Percentiles rank a stretch among this genome's conserved stretches.
These are phyloP conservation scores for Ceratocystis diversiconidia DNA, from an alignment of 2,329 filamentous ascomycete species.

Conservation along the genomic window DNA sequence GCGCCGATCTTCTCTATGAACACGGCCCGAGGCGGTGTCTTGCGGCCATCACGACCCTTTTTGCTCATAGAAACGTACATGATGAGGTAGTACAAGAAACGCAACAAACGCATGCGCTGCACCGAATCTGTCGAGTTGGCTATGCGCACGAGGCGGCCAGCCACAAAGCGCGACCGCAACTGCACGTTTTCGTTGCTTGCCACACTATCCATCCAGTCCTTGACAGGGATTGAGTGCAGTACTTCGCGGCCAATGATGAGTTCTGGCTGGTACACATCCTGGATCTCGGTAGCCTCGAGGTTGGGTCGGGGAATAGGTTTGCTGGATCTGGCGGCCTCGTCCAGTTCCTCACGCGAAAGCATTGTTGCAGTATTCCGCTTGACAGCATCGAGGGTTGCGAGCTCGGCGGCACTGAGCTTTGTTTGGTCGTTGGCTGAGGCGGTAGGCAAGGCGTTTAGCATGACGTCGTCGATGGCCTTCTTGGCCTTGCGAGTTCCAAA, in stretches of 20 bases:
- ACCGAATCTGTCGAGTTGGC: conserved; percentile 40
- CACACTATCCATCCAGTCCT: conserved; percentile 59
- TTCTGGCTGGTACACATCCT: conserved; percentile 58
- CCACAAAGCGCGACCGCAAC: conserved; percentile 49
- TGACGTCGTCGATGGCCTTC: conserved; percentile 56
- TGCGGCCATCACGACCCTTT: conserved; percentile 33
- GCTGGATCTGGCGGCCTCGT: conserved; percentile 47
- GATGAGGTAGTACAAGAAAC: conserved; percentile 45
- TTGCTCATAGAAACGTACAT: conserved; percentile 37
- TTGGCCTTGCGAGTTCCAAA: conserved; percentile 80
- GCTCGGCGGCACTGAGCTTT: conserved; percentile 41
- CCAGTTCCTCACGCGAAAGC: conserved; percentile 51
- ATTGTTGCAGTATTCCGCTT: conserved; percentile 48
- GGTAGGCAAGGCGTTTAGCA: conserved; percentile 54
- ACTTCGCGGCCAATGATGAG: conserved; percentile 53
- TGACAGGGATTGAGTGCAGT: conserved; percentile 52
- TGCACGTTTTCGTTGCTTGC: conserved; percentile 42
- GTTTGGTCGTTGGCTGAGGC: conserved; percentile 29
- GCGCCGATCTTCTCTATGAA: conserved; percentile 43
- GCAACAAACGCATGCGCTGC: conserved; percentile 41
- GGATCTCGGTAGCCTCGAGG: conserved; percentile 47
- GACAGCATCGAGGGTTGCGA: conserved; percentile 50
- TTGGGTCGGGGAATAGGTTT: conserved; percentile 64
- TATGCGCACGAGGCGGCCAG: conserved; percentile 42
- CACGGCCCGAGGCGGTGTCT: conserved; percentile 47